A percentile compares a stretch with the other conserved stretches of the same genome.
phyloP scores from a whole-genome alignment of 2,329 filamentous ascomycete species.

The Cucurbitaria berberidis region DNA sequence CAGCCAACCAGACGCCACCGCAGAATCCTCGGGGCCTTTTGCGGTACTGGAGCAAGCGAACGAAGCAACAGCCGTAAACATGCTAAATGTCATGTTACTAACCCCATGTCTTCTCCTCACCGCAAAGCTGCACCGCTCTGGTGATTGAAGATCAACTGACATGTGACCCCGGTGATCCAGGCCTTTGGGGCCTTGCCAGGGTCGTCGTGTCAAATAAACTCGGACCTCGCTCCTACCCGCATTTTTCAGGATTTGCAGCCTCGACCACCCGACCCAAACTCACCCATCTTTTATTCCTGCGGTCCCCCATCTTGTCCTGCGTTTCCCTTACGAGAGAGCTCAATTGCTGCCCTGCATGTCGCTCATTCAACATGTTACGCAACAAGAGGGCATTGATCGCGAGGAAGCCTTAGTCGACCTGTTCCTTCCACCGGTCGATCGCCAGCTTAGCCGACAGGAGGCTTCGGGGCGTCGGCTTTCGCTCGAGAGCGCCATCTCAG shows the following conservation, averaged over 20 bases:
- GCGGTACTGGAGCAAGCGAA: background rate
- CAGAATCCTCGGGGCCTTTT: background rate
- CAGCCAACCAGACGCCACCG: slow-evolving; percentile 8
- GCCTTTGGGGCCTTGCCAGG: slow-evolving; percentile 22
- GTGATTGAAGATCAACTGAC: slow-evolving; percentile 9
- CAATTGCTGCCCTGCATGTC: slow-evolving; percentile 51
- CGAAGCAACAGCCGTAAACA: background rate
- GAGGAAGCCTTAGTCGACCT: slow-evolving; percentile 49
- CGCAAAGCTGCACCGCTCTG: slow-evolving; percentile 2
- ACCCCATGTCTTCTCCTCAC: slow-evolving; percentile 2
- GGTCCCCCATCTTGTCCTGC: slow-evolving; percentile 11
- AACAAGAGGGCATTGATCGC: slow-evolving; percentile 57
- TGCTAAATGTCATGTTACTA: background rate
- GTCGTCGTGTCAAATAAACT: slow-evolving; percentile 17
- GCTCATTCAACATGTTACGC: slow-evolving; percentile 59
- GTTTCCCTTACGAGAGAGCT: slow-evolving; percentile 9
- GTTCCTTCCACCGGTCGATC: slow-evolving; percentile 44
- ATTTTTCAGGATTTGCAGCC: slow-evolving; percentile 11
- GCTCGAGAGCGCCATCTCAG: slow-evolving; percentile 35
- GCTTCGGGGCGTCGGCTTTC: slow-evolving; percentile 39
- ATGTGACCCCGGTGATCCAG: slow-evolving; percentile 13
- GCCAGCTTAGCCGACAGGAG: slow-evolving; percentile 35
- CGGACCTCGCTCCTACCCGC: slow-evolving; percentile 13
- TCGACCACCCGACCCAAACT: slow-evolving; percentile 5
- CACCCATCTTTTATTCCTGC: slow-evolving; percentile 1